Evolutionary conservation across 2,329 filamentous ascomycete genomes (phyloP).

Genomic region (Cladosporium sp.): DNA sequence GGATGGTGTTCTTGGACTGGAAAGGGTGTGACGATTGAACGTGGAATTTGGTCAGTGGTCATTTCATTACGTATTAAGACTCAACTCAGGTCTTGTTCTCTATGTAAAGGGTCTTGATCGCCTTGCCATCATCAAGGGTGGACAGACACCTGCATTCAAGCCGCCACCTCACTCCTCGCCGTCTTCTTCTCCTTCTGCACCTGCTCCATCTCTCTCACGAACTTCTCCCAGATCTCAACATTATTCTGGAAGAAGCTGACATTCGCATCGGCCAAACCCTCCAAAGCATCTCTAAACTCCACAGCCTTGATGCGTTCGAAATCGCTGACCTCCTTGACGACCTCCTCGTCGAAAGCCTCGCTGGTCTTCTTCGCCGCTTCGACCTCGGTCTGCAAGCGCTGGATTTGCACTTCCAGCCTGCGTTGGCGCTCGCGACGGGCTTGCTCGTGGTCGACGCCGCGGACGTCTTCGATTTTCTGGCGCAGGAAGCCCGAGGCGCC

Average conservation of each 20-base stretch:
- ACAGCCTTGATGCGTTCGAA: slow-evolving; percentile 95
- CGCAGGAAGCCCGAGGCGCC: slow-evolving; percentile 83
- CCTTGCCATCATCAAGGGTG: no score
- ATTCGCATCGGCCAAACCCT: slow-evolving; percentile 76
- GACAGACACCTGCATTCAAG: no score
- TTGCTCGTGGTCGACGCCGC: slow-evolving; percentile 94
- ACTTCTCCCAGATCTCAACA: slow-evolving; percentile 80
- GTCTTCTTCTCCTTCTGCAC: slow-evolving; percentile 48
- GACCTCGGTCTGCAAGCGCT: slow-evolving; percentile 83
- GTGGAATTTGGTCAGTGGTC: no score
- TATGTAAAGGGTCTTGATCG: no score
- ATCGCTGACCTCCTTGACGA: slow-evolving; percentile 84
- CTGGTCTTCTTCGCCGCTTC: slow-evolving; percentile 80
- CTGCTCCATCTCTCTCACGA: slow-evolving; percentile 71
- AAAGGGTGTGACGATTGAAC: not conserved
- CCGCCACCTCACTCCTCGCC: slow-evolving; percentile 12
- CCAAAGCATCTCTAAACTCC: slow-evolving; percentile 85
- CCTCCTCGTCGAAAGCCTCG: slow-evolving; percentile 93
- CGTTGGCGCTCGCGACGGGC: slow-evolving; percentile 78
- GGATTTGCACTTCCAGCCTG: slow-evolving; percentile 87
- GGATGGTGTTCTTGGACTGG: not conserved
- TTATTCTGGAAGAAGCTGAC: slow-evolving; percentile 79
- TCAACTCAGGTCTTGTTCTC: no score
- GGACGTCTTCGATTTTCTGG: slow-evolving; percentile 91
- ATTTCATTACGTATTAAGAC: no score